phyloP scores from a whole-genome alignment of 2,329 filamentous ascomycete species.

The Calonectria henricotiae region DNA sequence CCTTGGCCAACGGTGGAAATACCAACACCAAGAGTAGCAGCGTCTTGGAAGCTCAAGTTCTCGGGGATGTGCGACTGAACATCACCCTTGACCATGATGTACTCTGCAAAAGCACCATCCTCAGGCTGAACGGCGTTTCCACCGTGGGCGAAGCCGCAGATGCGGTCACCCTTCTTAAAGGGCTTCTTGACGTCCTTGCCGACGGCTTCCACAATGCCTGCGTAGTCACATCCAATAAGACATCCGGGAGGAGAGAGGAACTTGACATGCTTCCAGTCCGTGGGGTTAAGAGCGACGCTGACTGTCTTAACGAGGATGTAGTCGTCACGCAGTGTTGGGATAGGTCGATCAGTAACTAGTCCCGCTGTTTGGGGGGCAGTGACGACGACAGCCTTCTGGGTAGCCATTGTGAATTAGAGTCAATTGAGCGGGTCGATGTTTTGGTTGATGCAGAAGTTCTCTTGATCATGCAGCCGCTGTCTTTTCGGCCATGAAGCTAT shows the following conservation, averaged over 20 bases:
- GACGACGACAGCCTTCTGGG: slow-evolving; percentile 9
- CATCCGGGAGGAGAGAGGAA: slow-evolving; percentile 30
- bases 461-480: neutral
- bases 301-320: slow-evolving; percentile 56
- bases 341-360: slow-evolving; percentile 18
- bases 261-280: slow-evolving; percentile 57
- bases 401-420: slow-evolving; percentile 1
- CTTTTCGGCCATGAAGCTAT: neutral
- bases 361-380: neutral
- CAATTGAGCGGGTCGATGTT: neutral
- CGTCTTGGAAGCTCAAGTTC: slow-evolving; percentile 61
- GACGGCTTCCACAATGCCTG: slow-evolving; percentile 65
- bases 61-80: slow-evolving; percentile 64
- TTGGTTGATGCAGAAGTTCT: neutral
- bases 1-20: slow-evolving; percentile 64
- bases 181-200: slow-evolving; percentile 58
- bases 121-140: slow-evolving; percentile 26
- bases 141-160: slow-evolving; percentile 51
- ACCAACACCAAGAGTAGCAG: slow-evolving; percentile 63
- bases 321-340: slow-evolving; percentile 38
- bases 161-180: slow-evolving; percentile 66
- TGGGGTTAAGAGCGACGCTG: slow-evolving; percentile 57
- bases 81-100: slow-evolving; percentile 59
- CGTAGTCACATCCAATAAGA: slow-evolving; percentile 63
- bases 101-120: slow-evolving; percentile 62